Evolutionary conservation across 768 basidiomycete genomes (phyloP).

Genomic region (Leccinum disarticulatum): DNA sequence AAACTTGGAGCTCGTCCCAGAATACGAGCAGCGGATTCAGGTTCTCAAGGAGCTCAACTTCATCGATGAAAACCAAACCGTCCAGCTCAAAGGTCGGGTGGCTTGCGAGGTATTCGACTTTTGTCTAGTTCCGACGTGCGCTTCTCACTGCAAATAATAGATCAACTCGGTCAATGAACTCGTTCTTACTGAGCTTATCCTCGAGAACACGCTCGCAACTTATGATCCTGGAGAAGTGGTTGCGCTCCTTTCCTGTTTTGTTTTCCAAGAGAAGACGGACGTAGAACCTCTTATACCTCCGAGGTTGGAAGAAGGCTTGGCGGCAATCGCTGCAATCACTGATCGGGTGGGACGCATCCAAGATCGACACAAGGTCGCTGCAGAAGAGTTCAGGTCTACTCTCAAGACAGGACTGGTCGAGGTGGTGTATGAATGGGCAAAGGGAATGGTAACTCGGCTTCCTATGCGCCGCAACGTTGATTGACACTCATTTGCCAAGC

Average conservation of each 20-base stretch:
- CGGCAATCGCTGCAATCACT: constrained; percentile 72
- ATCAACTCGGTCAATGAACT: constrained; percentile 99
- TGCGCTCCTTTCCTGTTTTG: constrained; percentile 91
- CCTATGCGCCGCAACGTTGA: not conserved
- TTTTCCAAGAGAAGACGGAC: constrained; percentile 98
- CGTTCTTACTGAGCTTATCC: constrained; percentile 91
- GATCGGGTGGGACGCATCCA: constrained; percentile 82
- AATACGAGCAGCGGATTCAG: constrained; percentile 92
- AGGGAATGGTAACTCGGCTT: constrained; percentile 80
- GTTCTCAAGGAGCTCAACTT: constrained; percentile 91
- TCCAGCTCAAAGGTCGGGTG: constrained; percentile 93
- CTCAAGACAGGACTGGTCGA: constrained; percentile 93
- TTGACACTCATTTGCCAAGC: constrained; percentile 46
- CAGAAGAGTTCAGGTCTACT: constrained; percentile 72
- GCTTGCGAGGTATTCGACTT: constrained; percentile 80
- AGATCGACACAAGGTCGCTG: constrained; percentile 72
- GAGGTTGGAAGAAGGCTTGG: constrained; percentile 77
- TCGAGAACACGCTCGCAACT: constrained; percentile 88
- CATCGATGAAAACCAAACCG: constrained; percentile 94
- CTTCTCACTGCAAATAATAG: constrained; percentile 40
- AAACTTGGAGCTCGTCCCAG: constrained; percentile 93
- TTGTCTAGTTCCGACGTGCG: not conserved
- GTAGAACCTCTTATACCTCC: constrained; percentile 79
- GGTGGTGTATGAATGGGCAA: constrained; percentile 99
- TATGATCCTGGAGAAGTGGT: constrained; percentile 97